phyloP scores from a whole-genome alignment of 1,139 yeast genomes.

The Suhomyces choctaworum region DNA sequence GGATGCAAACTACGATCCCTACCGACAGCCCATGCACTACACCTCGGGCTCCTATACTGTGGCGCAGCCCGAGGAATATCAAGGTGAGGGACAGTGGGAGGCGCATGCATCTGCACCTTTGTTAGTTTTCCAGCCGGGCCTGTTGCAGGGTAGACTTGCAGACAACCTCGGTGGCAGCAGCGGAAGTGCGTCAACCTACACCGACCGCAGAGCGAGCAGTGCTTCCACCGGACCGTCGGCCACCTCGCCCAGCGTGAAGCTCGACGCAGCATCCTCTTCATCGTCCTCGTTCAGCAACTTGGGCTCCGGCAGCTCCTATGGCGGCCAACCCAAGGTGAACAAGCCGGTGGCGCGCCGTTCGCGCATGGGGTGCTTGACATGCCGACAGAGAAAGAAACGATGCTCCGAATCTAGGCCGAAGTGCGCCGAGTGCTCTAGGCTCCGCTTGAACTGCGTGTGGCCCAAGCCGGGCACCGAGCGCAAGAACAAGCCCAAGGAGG shows the following conservation, averaged over 20 bases:
- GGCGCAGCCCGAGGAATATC: slow-evolving; percentile 4
- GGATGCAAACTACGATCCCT: slow-evolving; percentile 3
- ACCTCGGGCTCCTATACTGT: slow-evolving; percentile 3
- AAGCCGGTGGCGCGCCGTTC: slow-evolving; percentile 35
- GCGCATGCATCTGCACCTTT: slow-evolving; percentile 1
- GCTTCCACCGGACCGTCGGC: slow-evolving; percentile 6
- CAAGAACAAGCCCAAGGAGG: slow-evolving; percentile 49
- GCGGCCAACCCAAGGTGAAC: slow-evolving; percentile 3
- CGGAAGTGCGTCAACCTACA: too few relatives aligned
- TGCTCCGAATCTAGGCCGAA: slow-evolving; percentile 46
- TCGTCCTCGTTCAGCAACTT: slow-evolving; percentile 3
- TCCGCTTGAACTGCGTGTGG: slow-evolving; percentile 50
- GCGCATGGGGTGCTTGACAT: slow-evolving; percentile 49
- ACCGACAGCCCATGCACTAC: slow-evolving; percentile 4
- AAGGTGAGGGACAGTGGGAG: slow-evolving; percentile 5
- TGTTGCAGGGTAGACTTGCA: neutral
- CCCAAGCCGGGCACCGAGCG: slow-evolving; percentile 52
- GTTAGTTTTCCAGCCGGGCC: neutral
- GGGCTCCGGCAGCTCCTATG: slow-evolving; percentile 2
- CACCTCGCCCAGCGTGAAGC: slow-evolving; percentile 1
- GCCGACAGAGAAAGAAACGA: slow-evolving; percentile 47
- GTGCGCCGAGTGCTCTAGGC: slow-evolving; percentile 44
- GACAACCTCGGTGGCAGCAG: neutral
- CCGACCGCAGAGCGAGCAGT: slow-evolving; percentile 2
- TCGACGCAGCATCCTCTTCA: slow-evolving; percentile 6